Percentiles rank a stretch among this genome's conserved stretches.
Conservation (phyloP, 202 grass and related monocot genomes). For the Dendrocalamus latiflorus region DNA sequence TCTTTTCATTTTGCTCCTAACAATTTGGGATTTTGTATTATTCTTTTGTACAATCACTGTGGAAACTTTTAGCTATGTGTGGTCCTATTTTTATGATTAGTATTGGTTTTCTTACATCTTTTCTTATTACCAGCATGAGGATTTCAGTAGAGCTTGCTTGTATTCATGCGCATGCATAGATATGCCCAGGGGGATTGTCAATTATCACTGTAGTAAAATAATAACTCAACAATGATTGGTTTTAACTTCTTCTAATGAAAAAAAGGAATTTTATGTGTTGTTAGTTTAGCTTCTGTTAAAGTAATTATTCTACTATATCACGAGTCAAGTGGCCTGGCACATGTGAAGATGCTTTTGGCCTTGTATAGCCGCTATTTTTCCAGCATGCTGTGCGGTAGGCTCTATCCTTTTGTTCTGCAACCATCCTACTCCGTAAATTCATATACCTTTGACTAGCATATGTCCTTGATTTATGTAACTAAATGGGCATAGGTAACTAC, state of each 20-base stretch:
- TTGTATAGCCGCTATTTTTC: background rate
- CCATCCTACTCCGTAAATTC: background rate
- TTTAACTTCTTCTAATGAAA: background rate
- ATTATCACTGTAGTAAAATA: background rate
- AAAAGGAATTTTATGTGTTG: background rate
- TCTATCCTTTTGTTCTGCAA: slow-evolving; percentile 1
- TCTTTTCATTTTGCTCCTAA: background rate
- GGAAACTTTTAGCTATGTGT: background rate
- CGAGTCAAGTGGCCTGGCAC: background rate
- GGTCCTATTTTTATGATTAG: background rate
- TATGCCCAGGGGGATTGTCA: background rate
- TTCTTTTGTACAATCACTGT: background rate
- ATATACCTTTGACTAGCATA: background rate
- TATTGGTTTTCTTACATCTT: background rate
- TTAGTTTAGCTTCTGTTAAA: background rate
- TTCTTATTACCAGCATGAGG: background rate
- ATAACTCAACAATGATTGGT: background rate
- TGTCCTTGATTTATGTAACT: background rate
- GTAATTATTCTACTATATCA: background rate
- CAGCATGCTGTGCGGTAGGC: background rate
- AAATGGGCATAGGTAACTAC: background rate
- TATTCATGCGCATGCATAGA: background rate
- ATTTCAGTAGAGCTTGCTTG: background rate
- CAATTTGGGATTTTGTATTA: background rate
- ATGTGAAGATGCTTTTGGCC: background rate